A percentile compares a stretch with the other conserved stretches of the same genome.
Conservation (phyloP, 2,329 filamentous ascomycete genomes). For the Colletotrichum sojae region DNA sequence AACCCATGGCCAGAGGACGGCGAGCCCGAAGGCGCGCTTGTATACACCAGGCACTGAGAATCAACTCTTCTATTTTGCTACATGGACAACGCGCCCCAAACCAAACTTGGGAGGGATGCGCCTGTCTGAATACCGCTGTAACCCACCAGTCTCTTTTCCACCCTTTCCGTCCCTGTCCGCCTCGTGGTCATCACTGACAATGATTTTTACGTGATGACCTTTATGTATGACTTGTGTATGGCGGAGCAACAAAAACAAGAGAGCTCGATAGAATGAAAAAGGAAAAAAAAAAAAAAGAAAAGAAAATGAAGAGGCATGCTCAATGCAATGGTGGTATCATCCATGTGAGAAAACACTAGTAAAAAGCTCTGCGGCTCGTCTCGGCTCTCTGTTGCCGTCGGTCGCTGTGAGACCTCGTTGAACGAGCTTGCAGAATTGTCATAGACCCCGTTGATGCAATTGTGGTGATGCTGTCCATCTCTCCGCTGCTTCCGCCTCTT, state of each 20-base stretch:
- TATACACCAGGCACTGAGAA: slow-evolving; percentile 13
- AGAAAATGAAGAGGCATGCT: slow-evolving; percentile 51
- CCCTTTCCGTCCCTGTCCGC: slow-evolving; percentile 2
- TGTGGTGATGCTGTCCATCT: slow-evolving; percentile 28
- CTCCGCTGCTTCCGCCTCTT: slow-evolving; percentile 19
- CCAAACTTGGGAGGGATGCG: slow-evolving; percentile 13
- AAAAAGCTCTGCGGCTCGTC: slow-evolving; percentile 40
- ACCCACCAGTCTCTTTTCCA: slow-evolving; percentile 9
- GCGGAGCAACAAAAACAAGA: slow-evolving; percentile 36
- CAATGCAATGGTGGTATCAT: slow-evolving; percentile 60
- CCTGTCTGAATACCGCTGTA: slow-evolving; percentile 30
- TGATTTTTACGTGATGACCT: slow-evolving; percentile 38
- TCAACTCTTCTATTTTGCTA: slow-evolving; percentile 37
- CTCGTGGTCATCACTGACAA: slow-evolving; percentile 28
- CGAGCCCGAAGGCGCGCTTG: not conserved
- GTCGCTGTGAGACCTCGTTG: slow-evolving; percentile 38
- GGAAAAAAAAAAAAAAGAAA: slow-evolving; percentile 45
- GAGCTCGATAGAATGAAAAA: slow-evolving; percentile 41
- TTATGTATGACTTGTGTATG: slow-evolving; percentile 40
- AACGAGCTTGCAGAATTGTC: slow-evolving; percentile 39
- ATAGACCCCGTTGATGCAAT: slow-evolving; percentile 40
- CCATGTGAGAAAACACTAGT: slow-evolving; percentile 49
- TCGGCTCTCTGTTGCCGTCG: slow-evolving; percentile 39
- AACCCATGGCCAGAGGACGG: not conserved
- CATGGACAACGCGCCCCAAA: slow-evolving; percentile 16